phyloP scores from a whole-genome alignment of 2,329 filamentous ascomycete genomes.

The Fusarium armeniacum region DNA sequence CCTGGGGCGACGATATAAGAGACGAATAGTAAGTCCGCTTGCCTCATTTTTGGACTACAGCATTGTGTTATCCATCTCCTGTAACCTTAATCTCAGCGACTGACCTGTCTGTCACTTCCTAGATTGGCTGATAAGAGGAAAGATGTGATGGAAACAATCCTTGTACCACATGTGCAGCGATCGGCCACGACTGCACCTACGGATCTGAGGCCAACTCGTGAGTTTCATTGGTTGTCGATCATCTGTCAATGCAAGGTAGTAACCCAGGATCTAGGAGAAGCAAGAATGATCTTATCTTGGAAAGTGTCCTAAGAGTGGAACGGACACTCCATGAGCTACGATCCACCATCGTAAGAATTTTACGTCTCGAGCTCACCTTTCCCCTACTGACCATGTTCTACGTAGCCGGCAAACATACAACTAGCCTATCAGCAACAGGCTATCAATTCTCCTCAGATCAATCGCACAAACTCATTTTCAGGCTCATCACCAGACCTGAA shows the following conservation, averaged over 20 bases:
- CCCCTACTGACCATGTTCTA: neutral
- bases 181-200: conserved; percentile 58
- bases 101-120: neutral
- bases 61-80: neutral
- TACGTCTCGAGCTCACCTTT: too few relatives aligned
- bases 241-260: neutral
- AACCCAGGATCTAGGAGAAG: conserved; percentile 55
- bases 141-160: conserved; percentile 65
- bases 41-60: neutral
- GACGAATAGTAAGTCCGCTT: neutral
- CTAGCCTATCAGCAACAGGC: conserved; percentile 22
- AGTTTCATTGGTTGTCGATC: conserved; percentile 29
- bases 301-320: conserved; percentile 64
- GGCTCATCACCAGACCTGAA: conserved; percentile 44
- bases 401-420: conserved; percentile 31
- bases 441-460: conserved; percentile 38
- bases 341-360: conserved; percentile 55
- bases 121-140: conserved; percentile 19
- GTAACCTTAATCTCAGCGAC: neutral
- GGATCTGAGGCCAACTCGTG: conserved; percentile 61
- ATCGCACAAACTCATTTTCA: conserved; percentile 44
- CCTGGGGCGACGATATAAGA: neutral
- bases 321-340: conserved; percentile 62
- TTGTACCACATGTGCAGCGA: conserved; percentile 57
- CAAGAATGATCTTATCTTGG: conserved; percentile 66